These are phyloP conservation scores for Sequoiadendron giganteum DNA, from an alignment of 75 land plant genomes.

Conservation along the genomic window DNA sequence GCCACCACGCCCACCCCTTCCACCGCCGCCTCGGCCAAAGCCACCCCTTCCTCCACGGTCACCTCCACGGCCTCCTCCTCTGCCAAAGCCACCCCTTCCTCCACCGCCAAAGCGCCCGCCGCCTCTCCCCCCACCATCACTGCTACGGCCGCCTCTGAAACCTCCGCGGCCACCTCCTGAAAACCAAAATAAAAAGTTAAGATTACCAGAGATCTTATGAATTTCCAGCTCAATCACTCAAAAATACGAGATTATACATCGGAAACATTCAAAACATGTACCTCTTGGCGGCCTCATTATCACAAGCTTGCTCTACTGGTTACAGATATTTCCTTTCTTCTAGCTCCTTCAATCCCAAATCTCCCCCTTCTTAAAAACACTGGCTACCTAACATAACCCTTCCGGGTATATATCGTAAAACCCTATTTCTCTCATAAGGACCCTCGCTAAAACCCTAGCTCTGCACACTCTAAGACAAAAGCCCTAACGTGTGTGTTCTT, in stretches of 20 bases:
- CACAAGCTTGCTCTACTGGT: not conserved
- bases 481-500: no score
- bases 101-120: slow-evolving; percentile 9
- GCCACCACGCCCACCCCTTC: slow-evolving; percentile 49
- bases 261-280: not conserved
- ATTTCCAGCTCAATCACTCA: not conserved
- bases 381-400: no score
- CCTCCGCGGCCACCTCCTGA: slow-evolving; percentile 10
- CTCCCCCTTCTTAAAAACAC: no score
- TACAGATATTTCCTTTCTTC: not conserved
- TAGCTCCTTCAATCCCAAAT: no score
- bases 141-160: slow-evolving; percentile 6
- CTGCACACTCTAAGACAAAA: no score
- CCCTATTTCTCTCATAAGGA: no score
- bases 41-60: slow-evolving; percentile 32
- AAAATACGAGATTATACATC: not conserved
- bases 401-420: no score
- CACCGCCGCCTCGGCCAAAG: slow-evolving; percentile 22
- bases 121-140: slow-evolving; percentile 1
- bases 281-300: slow-evolving; percentile 16
- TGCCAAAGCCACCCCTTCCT: slow-evolving; percentile 20
- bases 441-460: no score
- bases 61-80: slow-evolving; percentile 28
- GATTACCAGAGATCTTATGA: not conserved
- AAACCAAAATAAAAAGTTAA: not conserved